Percentiles rank a stretch among this genome's conserved stretches.
Evolutionary conservation across 192 early-diverging fungal species (phyloP).

Genomic region (Gonapodya sp.): DNA sequence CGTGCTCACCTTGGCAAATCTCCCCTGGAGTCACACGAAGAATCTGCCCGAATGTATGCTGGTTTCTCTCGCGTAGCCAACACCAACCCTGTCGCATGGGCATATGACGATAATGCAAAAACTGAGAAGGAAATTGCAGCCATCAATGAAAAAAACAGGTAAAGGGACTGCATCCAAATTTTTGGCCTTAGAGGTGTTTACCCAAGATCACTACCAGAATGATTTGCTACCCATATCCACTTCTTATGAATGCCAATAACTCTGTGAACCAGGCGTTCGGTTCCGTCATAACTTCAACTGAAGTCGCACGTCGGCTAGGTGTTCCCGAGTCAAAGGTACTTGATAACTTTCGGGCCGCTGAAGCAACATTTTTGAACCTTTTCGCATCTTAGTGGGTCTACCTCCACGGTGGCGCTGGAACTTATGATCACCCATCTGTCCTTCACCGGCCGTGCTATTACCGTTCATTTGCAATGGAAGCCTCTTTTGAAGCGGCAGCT

Average conservation of each 20-base stretch:
- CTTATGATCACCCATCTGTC: neutral
- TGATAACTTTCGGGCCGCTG: neutral
- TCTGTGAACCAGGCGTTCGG: neutral
- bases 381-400: neutral
- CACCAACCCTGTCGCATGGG: neutral
- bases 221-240: slow-evolving; percentile 9
- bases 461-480: slow-evolving; percentile 10
- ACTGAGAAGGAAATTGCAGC: slow-evolving; percentile 3
- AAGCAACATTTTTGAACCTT: neutral
- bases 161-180: no score
- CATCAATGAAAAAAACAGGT: neutral
- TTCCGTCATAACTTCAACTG: neutral
- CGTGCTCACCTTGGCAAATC: neutral
- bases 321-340: neutral
- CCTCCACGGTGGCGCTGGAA: neutral
- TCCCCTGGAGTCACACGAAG: neutral
- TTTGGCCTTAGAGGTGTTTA: no score
- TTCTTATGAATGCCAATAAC: slow-evolving; percentile 5
- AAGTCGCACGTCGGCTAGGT: neutral
- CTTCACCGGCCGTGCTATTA: neutral
- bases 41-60: neutral
- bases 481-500: slow-evolving; percentile 4
- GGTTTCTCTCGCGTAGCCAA: neutral
- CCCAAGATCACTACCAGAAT: neutral
- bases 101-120: neutral